These are phyloP conservation scores for Aaosphaeria arxii DNA, from an alignment of 2,329 filamentous ascomycete genomes.

Conservation along the genomic window DNA sequence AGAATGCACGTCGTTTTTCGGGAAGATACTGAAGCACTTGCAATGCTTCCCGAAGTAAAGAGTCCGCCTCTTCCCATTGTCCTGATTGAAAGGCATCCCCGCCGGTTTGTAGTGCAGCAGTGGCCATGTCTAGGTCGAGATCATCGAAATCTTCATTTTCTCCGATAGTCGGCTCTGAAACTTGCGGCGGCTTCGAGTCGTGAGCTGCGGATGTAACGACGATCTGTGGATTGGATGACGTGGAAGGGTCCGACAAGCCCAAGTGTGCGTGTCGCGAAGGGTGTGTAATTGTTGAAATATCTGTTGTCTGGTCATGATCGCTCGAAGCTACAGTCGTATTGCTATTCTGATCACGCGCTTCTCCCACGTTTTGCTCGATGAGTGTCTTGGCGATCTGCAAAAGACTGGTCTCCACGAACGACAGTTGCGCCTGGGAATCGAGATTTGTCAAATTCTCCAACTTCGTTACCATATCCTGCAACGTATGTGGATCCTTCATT, in stretches of 20 bases:
- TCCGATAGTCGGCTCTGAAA: background rate
- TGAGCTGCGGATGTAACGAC: background rate
- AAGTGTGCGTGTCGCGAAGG: background rate
- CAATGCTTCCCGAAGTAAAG: conserved; percentile 24
- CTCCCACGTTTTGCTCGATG: no score
- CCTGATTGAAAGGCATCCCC: conserved; percentile 17
- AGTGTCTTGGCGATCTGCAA: no score
- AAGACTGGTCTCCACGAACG: background rate
- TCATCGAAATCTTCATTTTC: conserved; percentile 16
- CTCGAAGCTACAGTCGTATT: background rate
- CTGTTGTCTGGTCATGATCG: background rate
- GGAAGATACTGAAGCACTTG: conserved; percentile 18
- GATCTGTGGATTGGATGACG: background rate
- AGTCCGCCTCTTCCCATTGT: conserved; percentile 20
- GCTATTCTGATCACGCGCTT: background rate
- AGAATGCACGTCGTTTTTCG: conserved; percentile 13
- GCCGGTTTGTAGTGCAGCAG: conserved; percentile 20
- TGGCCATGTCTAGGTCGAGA: conserved; percentile 21
- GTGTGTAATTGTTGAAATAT: background rate
- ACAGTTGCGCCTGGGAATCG: background rate
- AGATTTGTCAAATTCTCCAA: background rate
- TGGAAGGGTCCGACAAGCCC: background rate
- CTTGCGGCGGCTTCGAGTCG: background rate
- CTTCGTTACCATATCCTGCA: no score
- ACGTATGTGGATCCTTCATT: no score